These are phyloP conservation scores for Tolypocladium guangdongense DNA, from an alignment of 2,329 filamentous ascomycete species.

Conservation along the genomic window DNA sequence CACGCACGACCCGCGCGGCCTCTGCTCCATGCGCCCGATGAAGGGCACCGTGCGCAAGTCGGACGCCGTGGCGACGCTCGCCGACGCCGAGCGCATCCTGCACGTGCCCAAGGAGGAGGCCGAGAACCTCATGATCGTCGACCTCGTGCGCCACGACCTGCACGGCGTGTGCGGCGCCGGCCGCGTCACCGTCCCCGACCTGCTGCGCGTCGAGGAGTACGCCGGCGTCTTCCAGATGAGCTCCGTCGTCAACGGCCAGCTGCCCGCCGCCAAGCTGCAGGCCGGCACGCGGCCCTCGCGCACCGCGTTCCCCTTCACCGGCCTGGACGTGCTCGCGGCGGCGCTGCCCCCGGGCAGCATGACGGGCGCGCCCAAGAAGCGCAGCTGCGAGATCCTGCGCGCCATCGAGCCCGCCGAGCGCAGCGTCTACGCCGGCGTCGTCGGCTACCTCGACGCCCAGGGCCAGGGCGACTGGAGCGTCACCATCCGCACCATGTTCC, in stretches of 20 bases:
- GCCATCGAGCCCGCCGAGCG: slow-evolving; percentile 55
- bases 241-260: slow-evolving; percentile 66
- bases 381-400: slow-evolving; percentile 73
- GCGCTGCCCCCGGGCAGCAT: slow-evolving; percentile 85
- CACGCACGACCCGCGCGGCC: slow-evolving; percentile 38
- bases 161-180: slow-evolving; percentile 72
- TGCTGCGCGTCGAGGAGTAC: slow-evolving; percentile 85
- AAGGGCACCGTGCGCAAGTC: slow-evolving; percentile 90
- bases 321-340: slow-evolving; percentile 64
- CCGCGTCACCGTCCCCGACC: slow-evolving; percentile 60
- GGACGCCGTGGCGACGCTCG: slow-evolving; percentile 51
- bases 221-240: slow-evolving; percentile 87
- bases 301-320: slow-evolving; percentile 33
- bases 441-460: slow-evolving; percentile 81
- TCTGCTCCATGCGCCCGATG: slow-evolving; percentile 80
- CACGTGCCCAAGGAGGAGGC: slow-evolving; percentile 81
- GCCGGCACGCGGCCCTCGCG: slow-evolving; percentile 5
- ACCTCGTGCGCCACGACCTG: slow-evolving; percentile 88
- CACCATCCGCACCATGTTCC: slow-evolving; percentile 73
- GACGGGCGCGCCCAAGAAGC: slow-evolving; percentile 92
- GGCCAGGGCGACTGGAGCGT: slow-evolving; percentile 87
- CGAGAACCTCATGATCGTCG: slow-evolving; percentile 97
- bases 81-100: slow-evolving; percentile 61
- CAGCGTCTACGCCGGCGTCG: slow-evolving; percentile 75
- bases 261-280: slow-evolving; percentile 23